Base-by-base conservation (phyloP, 352 stramenopile genomes). In the Discostella stelligera region DNA sequence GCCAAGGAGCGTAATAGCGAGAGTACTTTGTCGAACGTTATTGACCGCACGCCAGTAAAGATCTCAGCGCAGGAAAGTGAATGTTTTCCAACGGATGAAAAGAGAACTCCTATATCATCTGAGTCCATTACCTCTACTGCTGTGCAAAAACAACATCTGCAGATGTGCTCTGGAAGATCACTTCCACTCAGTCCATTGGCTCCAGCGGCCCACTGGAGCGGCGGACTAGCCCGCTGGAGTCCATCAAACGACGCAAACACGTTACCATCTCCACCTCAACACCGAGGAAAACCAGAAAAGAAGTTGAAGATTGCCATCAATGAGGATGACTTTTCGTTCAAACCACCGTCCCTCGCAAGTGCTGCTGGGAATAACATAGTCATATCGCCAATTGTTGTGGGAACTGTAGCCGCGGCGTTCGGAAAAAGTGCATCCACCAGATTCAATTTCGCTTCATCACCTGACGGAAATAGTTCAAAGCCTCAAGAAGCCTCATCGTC, bases 301-400 rank as follows among this genome's bases (percentile, higher is more conserved):
- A 67, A 62, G 30, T 53, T 79, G 59, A 77, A 50, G n/a, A 68
- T 76, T 54, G 69, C 50, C 4, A 50, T 75, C 2, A 58, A 79
- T 48, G 60, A 74, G 25, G 76, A 83, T 71, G 76, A 83, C 49
- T 83, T 79, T 54, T 83, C 76, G 9, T 83, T 83, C 60, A 71
- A 59, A 16, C 64, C 67, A 9, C 68, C 68, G 23, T 77, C 68
- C n/a, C 25, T 77, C n/a, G 21, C 39, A 46, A 46, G 59, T 23
- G 55, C 55, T 8, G 0, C 23, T 27, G 37, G 27, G 11, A 44
- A 68, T 39, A 20, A 66, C 13, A 73, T 82, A 52, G 16, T 55
- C 10, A 71, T 82, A 41, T 73, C 67, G 25, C 74, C 74, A 7
- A 70, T 82, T 48, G 62, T 72, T 23, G 16, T 53, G 13, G 48